Evolutionary conservation across 352 stramenopile genomes (phyloP).

Genomic region (Elongisporangium senticosum): DNA sequence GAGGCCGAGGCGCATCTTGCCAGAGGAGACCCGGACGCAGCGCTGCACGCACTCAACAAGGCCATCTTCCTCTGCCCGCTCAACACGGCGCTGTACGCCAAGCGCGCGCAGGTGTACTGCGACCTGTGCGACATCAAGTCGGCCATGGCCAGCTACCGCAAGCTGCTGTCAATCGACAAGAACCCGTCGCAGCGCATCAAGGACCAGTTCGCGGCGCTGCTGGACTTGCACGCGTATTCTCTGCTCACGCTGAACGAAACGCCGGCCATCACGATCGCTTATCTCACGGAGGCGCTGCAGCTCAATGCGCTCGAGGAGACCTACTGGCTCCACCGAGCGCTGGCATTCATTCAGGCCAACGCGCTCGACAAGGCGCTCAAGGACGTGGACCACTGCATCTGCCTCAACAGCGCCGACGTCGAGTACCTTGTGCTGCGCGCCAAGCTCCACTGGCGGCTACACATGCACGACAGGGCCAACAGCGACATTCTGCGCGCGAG

Average conservation of each 20-base stretch:
- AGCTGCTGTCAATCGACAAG: conserved; percentile 53
- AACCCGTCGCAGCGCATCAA: conserved; percentile 64
- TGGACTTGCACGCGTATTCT: conserved; percentile 69
- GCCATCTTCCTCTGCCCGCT: conserved; percentile 69
- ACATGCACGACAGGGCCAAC: conserved; percentile 69
- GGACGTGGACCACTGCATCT: conserved; percentile 78
- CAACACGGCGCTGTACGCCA: conserved; percentile 44
- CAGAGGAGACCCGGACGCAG: conserved; percentile 30
- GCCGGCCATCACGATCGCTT: conserved; percentile 50
- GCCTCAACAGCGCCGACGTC: conserved; percentile 64
- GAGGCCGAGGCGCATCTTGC: conserved; percentile 19
- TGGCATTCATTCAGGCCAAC: conserved; percentile 57
- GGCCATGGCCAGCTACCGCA: conserved; percentile 73
- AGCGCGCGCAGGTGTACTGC: conserved; percentile 64
- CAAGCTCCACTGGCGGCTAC: conserved; percentile 74
- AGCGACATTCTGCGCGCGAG: conserved; percentile 61
- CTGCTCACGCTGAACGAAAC: conserved; percentile 52
- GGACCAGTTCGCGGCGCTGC: conserved; percentile 63
- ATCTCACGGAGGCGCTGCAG: conserved; percentile 71
- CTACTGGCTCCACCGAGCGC: conserved; percentile 71
- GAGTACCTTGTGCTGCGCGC: conserved; percentile 81
- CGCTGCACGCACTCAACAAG: conserved; percentile 60
- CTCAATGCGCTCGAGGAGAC: conserved; percentile 64
- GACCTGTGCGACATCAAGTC: conserved; percentile 76
- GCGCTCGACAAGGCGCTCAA: conserved; percentile 69